Conservation (phyloP, 768 basidiomycete genomes). For the Paxillus ammoniavirescens region DNA sequence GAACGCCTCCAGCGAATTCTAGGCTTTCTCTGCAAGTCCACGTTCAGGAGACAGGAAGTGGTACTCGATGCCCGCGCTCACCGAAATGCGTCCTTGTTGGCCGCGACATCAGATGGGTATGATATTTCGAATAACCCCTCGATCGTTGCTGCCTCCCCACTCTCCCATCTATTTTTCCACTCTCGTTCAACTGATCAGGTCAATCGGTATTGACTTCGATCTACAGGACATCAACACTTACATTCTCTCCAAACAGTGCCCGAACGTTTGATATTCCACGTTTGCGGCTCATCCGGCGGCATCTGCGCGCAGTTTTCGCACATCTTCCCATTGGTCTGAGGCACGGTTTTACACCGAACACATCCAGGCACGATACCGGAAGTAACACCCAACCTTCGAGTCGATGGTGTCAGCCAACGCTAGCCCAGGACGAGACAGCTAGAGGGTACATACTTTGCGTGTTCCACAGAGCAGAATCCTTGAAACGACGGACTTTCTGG, state of each 20-base stretch:
- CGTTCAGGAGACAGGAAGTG: conserved; percentile 3
- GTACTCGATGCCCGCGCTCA: conserved; percentile 22
- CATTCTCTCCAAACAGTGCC: conserved; percentile 51
- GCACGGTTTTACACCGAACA: conserved; percentile 45
- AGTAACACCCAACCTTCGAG: conserved; percentile 50
- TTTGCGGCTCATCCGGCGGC: conserved; percentile 38
- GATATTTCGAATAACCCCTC: conserved; percentile 58
- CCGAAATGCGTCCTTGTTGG: conserved; percentile 50
- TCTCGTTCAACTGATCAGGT: conserved; percentile 50
- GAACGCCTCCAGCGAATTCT: conserved; percentile 34
- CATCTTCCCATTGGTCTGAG: conserved; percentile 43
- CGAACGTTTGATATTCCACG: conserved; percentile 48
- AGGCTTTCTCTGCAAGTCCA: conserved; percentile 25
- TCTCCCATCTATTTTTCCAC: conserved; percentile 43
- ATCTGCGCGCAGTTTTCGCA: conserved; percentile 53
- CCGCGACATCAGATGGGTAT: conserved; percentile 25
- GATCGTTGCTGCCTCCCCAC: conserved; percentile 37
- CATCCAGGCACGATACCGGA: conserved; percentile 50
- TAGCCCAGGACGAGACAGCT: not conserved
- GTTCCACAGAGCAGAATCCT: conserved; percentile 58
- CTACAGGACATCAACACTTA: conserved; percentile 32
- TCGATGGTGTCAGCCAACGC: conserved; percentile 5
- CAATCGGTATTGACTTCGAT: conserved; percentile 17
- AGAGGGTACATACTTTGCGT: conserved; percentile 47
- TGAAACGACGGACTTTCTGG: conserved; percentile 48